phyloP scores from a whole-genome alignment of 164 flowering plant genomes.

The Magnolia kwangsiensis region DNA sequence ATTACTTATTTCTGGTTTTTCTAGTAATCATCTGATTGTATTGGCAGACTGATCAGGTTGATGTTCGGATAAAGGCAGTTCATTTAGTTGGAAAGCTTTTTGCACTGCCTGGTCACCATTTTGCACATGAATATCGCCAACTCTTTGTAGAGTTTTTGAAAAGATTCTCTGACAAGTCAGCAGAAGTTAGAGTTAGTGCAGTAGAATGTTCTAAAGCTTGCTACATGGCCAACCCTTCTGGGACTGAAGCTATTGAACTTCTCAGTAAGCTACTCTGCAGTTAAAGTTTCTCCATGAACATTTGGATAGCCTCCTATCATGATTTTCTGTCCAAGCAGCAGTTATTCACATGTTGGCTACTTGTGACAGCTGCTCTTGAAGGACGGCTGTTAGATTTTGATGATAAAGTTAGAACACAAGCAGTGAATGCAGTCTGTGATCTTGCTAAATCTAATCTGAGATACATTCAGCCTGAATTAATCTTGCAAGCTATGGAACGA shows the following conservation, averaged over 20 bases:
- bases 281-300: not conserved
- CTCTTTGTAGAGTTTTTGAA: constrained; percentile 76
- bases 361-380: constrained; percentile 68
- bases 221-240: constrained; percentile 56
- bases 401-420: constrained; percentile 74
- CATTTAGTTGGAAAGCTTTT: constrained; percentile 71
- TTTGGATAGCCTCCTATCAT: not conserved
- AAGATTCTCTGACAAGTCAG: constrained; percentile 86
- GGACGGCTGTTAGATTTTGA: constrained; percentile 81
- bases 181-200: constrained; percentile 75
- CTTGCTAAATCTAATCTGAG: constrained; percentile 51
- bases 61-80: constrained; percentile 86
- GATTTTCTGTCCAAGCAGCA: not conserved
- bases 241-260: constrained; percentile 50
- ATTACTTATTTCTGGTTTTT: not conserved
- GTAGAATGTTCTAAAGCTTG: constrained; percentile 65
- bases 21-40: not conserved
- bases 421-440: constrained; percentile 70
- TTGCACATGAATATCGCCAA: constrained; percentile 53
- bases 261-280: constrained; percentile 48
- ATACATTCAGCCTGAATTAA: constrained; percentile 39
- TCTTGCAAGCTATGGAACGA: constrained; percentile 59
- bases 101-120: constrained; percentile 41
- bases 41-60: constrained; percentile 89
- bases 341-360: not conserved